These are phyloP conservation scores for Penicillium verhagenii DNA, from an alignment of 495 filamentous ascomycete genomes.

Conservation along the genomic window DNA sequence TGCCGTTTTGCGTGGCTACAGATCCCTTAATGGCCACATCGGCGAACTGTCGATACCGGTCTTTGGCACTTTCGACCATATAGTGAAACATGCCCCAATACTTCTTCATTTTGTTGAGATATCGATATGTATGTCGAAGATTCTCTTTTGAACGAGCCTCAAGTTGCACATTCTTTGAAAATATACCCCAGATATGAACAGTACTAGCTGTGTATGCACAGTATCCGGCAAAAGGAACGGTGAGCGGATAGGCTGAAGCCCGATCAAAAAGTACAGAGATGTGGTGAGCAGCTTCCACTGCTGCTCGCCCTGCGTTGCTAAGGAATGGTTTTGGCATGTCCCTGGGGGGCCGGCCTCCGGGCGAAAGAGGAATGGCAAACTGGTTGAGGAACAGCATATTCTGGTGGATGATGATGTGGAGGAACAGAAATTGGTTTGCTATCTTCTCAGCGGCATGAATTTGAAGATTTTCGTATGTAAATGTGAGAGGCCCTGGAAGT, in stretches of 20 bases:
- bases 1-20: slow-evolving; percentile 53
- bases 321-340: slow-evolving; percentile 82
- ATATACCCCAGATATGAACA: slow-evolving; percentile 89
- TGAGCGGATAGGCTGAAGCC: slow-evolving; percentile 73
- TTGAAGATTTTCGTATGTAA: slow-evolving; percentile 80
- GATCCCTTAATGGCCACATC: slow-evolving; percentile 62
- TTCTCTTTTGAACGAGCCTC: slow-evolving; percentile 80
- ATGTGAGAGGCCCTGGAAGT: slow-evolving; percentile 68
- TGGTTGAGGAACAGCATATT: slow-evolving; percentile 87
- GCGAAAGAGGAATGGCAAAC: slow-evolving; percentile 74
- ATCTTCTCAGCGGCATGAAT: slow-evolving; percentile 79
- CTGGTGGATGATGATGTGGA: slow-evolving; percentile 88
- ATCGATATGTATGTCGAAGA: slow-evolving; percentile 85
- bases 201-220: slow-evolving; percentile 90
- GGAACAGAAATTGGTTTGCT: slow-evolving; percentile 90
- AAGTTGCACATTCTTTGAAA: slow-evolving; percentile 74
- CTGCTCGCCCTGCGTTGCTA: slow-evolving; percentile 68
- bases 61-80: slow-evolving; percentile 89
- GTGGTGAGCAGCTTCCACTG: slow-evolving; percentile 84
- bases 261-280: slow-evolving; percentile 83
- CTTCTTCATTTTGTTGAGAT: slow-evolving; percentile 89
- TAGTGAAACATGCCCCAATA: slow-evolving; percentile 98
- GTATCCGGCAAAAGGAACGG: slow-evolving; percentile 91
- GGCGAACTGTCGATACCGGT: slow-evolving; percentile 81
- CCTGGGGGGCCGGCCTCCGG: slow-evolving; percentile 62